Evolutionary conservation across 2,329 filamentous ascomycete genomes (phyloP).

Genomic region (Penicillium sp.): DNA sequence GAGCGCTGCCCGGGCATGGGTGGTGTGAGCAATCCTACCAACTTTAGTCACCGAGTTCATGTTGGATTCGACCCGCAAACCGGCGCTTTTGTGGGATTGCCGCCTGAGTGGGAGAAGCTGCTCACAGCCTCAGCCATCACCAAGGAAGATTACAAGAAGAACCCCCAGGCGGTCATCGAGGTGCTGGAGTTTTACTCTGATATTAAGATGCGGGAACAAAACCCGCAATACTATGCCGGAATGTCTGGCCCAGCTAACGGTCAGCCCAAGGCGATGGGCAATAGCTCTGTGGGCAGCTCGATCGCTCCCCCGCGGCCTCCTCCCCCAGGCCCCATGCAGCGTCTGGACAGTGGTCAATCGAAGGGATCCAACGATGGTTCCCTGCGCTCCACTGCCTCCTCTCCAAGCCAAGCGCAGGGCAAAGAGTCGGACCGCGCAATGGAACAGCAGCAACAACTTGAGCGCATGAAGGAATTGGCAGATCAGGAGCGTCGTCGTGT

Average conservation of each 20-base stretch:
- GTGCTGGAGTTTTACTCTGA: conserved; percentile 65
- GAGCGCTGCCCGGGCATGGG: conserved; percentile 95
- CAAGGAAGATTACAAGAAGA: conserved; percentile 96
- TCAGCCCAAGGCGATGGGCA: conserved; percentile 44
- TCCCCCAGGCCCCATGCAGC: conserved; percentile 48
- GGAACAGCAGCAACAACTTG: conserved; percentile 41
- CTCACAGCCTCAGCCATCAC: conserved; percentile 95
- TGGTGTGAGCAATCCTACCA: conserved; percentile 95
- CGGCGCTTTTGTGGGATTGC: conserved; percentile 88
- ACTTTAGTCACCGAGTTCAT: conserved; percentile 94
- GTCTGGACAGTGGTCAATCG: conserved; percentile 42
- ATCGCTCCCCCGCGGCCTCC: conserved; percentile 65
- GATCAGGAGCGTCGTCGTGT: conserved; percentile 46
- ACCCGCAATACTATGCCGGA: conserved; percentile 55
- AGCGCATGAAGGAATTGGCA: conserved; percentile 54
- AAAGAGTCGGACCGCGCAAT: conserved; percentile 52
- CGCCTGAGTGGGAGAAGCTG: conserved; percentile 94
- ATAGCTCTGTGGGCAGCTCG: conserved; percentile 49
- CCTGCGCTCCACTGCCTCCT: conserved; percentile 30
- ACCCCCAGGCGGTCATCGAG: conserved; percentile 71
- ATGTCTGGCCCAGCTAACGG: conserved; percentile 56
- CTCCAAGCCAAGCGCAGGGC: conserved; percentile 33
- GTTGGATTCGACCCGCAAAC: conserved; percentile 95
- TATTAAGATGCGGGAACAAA: conserved; percentile 59
- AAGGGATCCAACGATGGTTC: conserved; percentile 26